These are phyloP conservation scores for Exophiala phaeomuriformis DNA, from an alignment of 2,329 filamentous ascomycete species.

Conservation along the genomic window DNA sequence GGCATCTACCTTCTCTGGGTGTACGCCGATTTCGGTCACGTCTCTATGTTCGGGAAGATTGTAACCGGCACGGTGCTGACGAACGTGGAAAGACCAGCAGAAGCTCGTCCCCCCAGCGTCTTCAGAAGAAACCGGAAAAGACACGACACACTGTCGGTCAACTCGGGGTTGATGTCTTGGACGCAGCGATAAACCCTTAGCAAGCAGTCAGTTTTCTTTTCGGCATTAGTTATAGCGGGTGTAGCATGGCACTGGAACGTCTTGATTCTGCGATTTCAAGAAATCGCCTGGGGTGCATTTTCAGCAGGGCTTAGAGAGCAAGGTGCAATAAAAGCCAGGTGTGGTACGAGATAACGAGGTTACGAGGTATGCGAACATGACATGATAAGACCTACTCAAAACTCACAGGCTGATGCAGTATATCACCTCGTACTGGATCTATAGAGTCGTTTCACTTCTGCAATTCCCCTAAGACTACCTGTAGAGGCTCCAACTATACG, in stretches of 20 bases:
- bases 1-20: background rate
- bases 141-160: constrained; percentile 7
- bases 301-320: too few species aligned
- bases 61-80: background rate
- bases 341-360: background rate
- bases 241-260: background rate
- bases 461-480: too few species aligned
- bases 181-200: background rate
- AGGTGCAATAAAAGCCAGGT: too few species aligned
- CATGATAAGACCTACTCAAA: background rate
- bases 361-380: background rate
- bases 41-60: too few species aligned
- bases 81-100: constrained; percentile 1
- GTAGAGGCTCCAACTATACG: background rate
- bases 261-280: too few species aligned
- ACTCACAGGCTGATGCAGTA: too few species aligned
- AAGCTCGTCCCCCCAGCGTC: constrained; percentile 1
- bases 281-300: too few species aligned
- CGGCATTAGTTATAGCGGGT: background rate
- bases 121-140: constrained; percentile 8
- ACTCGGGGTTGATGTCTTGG: constrained; percentile 8
- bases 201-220: background rate
- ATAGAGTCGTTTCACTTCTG: background rate
- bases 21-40: too few species aligned
- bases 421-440: too few species aligned